Evolutionary conservation across 2,329 filamentous ascomycete species (phyloP).

Genomic region (Pseudovirgaria hyperparasitica): DNA sequence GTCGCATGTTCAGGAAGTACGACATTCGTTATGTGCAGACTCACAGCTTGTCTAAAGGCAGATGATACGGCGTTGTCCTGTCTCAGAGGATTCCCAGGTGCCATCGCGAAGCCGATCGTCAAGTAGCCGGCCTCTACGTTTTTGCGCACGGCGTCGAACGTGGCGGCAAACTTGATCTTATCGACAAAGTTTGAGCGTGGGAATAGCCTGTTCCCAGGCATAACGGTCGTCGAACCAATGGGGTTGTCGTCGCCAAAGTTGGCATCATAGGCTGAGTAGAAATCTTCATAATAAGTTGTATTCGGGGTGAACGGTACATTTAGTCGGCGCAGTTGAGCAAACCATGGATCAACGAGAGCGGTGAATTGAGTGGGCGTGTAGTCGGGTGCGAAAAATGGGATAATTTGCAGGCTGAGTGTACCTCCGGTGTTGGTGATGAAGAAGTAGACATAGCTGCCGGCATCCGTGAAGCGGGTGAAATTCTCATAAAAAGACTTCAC

Average conservation of each 20-base stretch:
- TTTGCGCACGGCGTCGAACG: conserved; percentile 12
- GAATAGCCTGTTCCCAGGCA: conserved; percentile 21
- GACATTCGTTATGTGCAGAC: too few relatives aligned
- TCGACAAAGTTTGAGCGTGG: conserved; percentile 19
- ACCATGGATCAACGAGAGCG: conserved; percentile 19
- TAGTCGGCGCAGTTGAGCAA: conserved; percentile 10
- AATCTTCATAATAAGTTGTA: conserved; percentile 14
- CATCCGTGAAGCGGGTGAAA: conserved; percentile 22
- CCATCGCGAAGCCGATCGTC: conserved; percentile 19
- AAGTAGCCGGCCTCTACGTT: conserved; percentile 14
- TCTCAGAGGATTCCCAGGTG: conserved; percentile 12
- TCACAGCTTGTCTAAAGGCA: conserved; percentile 12
- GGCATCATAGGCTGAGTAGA: conserved; percentile 17
- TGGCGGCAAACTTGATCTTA: conserved; percentile 12
- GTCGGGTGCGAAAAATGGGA: conserved; percentile 21
- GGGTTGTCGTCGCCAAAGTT: conserved; percentile 13
- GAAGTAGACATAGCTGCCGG: conserved; percentile 22
- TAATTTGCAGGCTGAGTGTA: conserved; percentile 18
- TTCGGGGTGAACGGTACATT: conserved; percentile 18
- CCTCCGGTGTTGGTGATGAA: conserved; percentile 12
- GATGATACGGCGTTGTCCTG: conserved; percentile 15
- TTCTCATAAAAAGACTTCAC: conserved; percentile 17
- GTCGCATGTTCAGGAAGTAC: conserved; percentile 10
- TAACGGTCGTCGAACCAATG: conserved; percentile 17
- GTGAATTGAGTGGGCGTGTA: conserved; percentile 18